Evolutionary conservation across 73 alveolate species (phyloP), one percentile per base, ranked within the genome.

Genomic region (Stentor roeselii): DNA sequence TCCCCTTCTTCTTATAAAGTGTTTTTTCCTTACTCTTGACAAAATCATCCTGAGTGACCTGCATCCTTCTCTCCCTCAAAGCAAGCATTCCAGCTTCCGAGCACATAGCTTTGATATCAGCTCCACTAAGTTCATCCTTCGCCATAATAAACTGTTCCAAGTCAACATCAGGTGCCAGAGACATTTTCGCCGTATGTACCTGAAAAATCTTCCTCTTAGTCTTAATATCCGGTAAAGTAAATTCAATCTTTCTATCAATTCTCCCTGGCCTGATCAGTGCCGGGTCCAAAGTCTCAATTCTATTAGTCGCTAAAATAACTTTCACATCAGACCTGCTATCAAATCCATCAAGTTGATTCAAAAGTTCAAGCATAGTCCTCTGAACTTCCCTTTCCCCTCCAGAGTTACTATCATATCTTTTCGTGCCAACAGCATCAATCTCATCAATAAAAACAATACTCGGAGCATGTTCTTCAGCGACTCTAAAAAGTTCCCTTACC

Each of bases 221-320:
- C 90, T 91, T 92, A 61, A 87, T 93, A 76, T 98, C 99, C 21
- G 99, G 99, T 74, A 96, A 93, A 30, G 99, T 99, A 93, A 98
- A 97, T 86, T 97, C 98, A 37, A 98, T 98, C 96, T 98, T 98
- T 83, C 99, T 95, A 90, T 98, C 99, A 86, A 98, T 98, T 83
- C 99, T 90, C 83, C 99, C 99, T 15, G 99, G 99, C 82, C 99
- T 94, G 82, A 98, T 98, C 86, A 98, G 90, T n/a, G 99, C 99
- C 42, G 99, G 99, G 84, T 98, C 99, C 39, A 97, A 96, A 2
- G 99, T 91, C 86, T 98, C 99, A 59, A 98, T 98, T 92, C 94
- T 96, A 92, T 98, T 98, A 0, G 99, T 96, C 34, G 99, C 99
- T 88, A 98, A 88, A 86, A 98, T 98, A 34, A 98, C 99, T 94